Evolutionary conservation across 1,284 basidiomycete genomes (phyloP), one percentile per base, ranked within the genome.

Genomic region (Ceratobasidium sp.): DNA sequence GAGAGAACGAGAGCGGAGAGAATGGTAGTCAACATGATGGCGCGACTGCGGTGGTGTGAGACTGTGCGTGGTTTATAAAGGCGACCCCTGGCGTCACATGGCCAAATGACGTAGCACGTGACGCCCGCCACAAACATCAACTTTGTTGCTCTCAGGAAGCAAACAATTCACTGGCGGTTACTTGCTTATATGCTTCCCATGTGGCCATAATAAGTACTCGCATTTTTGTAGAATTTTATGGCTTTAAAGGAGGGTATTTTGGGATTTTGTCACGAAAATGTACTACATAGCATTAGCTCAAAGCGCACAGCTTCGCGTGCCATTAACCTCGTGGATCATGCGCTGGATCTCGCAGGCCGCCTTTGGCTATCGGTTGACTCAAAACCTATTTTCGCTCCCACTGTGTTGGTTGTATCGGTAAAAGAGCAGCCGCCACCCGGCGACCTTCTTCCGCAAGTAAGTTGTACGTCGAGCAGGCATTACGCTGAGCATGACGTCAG

Each of bases 401-500:
- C 44, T 60, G 23, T n/a, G 28, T 26, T n/a, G 89, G 87, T 20
- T 84, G 85, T 6, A 91, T 81, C 10, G 96, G 96, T 58, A 97
- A 87, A 18, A 98, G 85, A 1, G 97, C 97, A 12, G 95, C 97
- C 39, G 95, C 94, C 15, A 99, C 95, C 23, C 93, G 92, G 75
- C 97, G 88, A 0, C 96, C 97, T 86, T 99, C 97, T 85, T 99
- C 97, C 0, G 93, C 86, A 55, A 99, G 89, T 46, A 99, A 86
- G 85, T 99, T 99, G 85, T 96, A 99, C 0, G 97, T 98, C 46
- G 96, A 94, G 83, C 95, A 96, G 13, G 97, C 97, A 83, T 97
- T 97, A 81, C 94, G 88, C 95, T 96, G 81, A 0, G 33, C 76
- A 61, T 58, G 53, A 33, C 55, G 60, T 56, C 67, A 66, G 77